Evolutionary conservation across 768 basidiomycete genomes (phyloP).

Genomic region (Mycena chlorophos): DNA sequence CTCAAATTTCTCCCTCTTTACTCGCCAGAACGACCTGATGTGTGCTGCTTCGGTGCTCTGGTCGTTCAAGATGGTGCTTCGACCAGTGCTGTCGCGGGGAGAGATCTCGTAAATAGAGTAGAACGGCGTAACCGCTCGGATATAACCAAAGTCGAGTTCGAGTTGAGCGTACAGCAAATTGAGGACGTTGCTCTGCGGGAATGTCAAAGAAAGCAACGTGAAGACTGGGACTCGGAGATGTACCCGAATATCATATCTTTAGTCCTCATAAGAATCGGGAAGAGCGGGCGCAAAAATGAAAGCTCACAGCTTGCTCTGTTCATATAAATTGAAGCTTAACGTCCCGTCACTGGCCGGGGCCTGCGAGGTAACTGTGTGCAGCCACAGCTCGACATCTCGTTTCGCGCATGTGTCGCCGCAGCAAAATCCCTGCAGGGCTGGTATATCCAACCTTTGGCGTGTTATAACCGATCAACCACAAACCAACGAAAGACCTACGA

Average conservation of each 20-base stretch:
- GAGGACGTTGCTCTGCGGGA: conserved; percentile 39
- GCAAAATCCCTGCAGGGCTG: conserved; percentile 48
- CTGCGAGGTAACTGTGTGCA: conserved; percentile 40
- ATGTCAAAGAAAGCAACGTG: not conserved
- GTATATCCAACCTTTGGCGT: conserved; percentile 33
- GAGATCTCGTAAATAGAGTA: conserved; percentile 44
- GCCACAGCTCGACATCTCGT: conserved; percentile 39
- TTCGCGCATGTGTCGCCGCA: conserved; percentile 49
- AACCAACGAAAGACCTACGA: not conserved
- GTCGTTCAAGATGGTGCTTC: conserved; percentile 32
- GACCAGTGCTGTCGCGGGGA: conserved; percentile 25
- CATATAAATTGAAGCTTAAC: conserved; percentile 42
- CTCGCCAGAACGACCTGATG: conserved; percentile 34
- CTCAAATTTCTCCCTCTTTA: conserved; percentile 10
- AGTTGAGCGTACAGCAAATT: conserved; percentile 47
- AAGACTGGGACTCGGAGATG: not conserved
- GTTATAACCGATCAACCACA: not conserved
- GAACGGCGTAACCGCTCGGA: conserved; percentile 49
- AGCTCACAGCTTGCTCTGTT: conserved; percentile 40
- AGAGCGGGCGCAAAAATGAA: not conserved
- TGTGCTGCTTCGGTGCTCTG: conserved; percentile 32
- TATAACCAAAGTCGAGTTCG: conserved; percentile 45
- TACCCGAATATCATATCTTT: conserved; percentile 39
- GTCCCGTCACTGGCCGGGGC: conserved; percentile 37
- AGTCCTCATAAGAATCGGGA: not conserved